Conservation (phyloP, 1,139 yeast genomes). For the Taiozyma sp. region DNA sequence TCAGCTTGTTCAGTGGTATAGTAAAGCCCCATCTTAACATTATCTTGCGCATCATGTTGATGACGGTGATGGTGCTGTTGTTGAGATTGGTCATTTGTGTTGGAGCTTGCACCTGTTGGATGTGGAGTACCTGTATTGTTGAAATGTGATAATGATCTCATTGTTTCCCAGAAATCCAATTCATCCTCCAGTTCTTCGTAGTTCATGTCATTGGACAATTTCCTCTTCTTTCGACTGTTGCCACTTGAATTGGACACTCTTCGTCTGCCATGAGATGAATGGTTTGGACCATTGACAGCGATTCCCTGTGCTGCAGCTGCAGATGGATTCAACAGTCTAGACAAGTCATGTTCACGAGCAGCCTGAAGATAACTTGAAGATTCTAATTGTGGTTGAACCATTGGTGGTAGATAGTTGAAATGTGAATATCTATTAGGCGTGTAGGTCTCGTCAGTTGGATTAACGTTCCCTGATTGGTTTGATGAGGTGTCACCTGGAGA, state of each 20-base stretch:
- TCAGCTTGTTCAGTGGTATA: neutral
- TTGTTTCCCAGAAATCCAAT: conserved; percentile 65
- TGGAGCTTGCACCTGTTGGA: neutral
- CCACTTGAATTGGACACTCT: conserved; percentile 12
- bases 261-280: conserved; percentile 5
- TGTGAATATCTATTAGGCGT: conserved; percentile 58
- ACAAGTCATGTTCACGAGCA: conserved; percentile 37
- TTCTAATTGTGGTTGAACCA: conserved; percentile 61
- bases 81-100: neutral
- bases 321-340: conserved; percentile 35
- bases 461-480: conserved; percentile 21
- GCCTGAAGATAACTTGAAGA: conserved; percentile 37
- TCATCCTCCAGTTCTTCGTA: conserved; percentile 41
- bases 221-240: conserved; percentile 7
- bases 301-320: conserved; percentile 1
- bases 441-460: conserved; percentile 38
- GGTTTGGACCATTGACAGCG: too few relatives aligned
- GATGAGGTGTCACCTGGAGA: conserved; percentile 22
- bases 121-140: conserved; percentile 14
- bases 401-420: conserved; percentile 67
- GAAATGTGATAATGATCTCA: conserved; percentile 45
- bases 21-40: neutral
- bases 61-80: neutral
- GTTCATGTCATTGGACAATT: conserved; percentile 1
- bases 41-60: neutral